phyloP scores from a whole-genome alignment of 257 asterid genomes.

The Solanum chiquidenum region DNA sequence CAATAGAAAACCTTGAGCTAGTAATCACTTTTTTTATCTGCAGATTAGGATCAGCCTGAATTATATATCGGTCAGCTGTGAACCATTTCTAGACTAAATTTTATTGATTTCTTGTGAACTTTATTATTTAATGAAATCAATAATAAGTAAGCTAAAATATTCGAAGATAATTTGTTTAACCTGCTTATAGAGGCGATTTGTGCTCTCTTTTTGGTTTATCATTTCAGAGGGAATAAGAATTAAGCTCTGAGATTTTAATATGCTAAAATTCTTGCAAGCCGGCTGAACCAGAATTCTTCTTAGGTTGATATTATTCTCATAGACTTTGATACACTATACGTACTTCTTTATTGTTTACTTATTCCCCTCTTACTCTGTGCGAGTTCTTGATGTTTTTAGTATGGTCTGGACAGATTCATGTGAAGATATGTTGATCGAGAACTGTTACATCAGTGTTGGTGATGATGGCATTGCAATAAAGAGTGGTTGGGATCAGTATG shows the following conservation, averaged over 20 bases:
- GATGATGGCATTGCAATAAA: conserved; percentile 92
- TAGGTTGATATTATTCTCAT: not conserved
- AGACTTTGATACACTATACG: not conserved
- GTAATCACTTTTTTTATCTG: not conserved
- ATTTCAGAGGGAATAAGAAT: not conserved
- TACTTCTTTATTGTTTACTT: not conserved
- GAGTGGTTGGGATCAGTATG: conserved; percentile 99
- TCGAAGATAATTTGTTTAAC: not conserved
- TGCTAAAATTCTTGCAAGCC: not conserved
- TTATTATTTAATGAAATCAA: not conserved
- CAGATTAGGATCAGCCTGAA: not conserved
- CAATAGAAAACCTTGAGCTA: not conserved
- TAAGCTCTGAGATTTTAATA: not conserved
- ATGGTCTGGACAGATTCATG: conserved; percentile 65
- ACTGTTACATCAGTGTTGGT: conserved; percentile 94
- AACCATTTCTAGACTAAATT: not conserved
- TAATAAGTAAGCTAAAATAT: not conserved
- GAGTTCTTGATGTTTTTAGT: not conserved
- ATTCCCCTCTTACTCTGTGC: not conserved
- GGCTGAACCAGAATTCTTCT: not conserved
- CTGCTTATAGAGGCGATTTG: not conserved
- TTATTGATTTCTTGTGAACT: not conserved
- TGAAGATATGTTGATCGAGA: conserved; percentile 84
- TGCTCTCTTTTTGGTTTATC: not conserved
- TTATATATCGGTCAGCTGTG: not conserved